Conservation (phyloP, 352 stramenopile species). For the Pythium diclinum region DNA sequence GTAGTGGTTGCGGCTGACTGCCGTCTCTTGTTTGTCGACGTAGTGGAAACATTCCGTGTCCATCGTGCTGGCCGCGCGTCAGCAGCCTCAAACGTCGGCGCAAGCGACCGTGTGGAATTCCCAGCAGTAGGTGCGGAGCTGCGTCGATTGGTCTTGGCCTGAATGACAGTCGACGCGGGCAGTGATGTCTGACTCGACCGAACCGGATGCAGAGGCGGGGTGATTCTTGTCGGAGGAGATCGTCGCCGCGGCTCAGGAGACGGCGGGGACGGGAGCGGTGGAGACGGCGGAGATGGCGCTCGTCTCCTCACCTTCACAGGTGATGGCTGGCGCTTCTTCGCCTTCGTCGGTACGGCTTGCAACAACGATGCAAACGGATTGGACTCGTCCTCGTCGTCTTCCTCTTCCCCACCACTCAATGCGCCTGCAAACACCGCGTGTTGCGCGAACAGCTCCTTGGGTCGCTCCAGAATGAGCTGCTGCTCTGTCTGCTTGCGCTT, state of each 20-base stretch:
- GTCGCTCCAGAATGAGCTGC: conserved; percentile 25
- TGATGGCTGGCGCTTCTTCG: conserved; percentile 2
- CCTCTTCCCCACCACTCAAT: conserved; percentile 29
- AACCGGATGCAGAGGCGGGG: not conserved
- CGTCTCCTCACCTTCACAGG: not conserved
- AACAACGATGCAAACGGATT: conserved; percentile 67
- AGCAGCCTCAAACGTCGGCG: conserved; percentile 43
- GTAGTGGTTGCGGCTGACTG: conserved; percentile 11
- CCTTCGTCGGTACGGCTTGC: conserved; percentile 20
- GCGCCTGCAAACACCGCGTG: conserved; percentile 18
- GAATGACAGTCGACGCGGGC: not conserved
- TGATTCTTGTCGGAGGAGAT: not conserved
- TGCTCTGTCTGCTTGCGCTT: not conserved
- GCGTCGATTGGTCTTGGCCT: not conserved
- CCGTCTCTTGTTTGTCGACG: conserved; percentile 28
- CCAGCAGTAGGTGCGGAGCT: conserved; percentile 11
- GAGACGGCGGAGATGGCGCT: not conserved
- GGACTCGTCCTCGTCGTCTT: conserved; percentile 26
- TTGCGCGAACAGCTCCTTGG: conserved; percentile 45
- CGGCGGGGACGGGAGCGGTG: not conserved
- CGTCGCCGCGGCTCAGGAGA: not conserved
- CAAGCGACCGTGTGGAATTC: conserved; percentile 17
- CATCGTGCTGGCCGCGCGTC: conserved; percentile 49
- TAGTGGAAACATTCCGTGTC: conserved; percentile 25
- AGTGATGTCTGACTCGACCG: not conserved